A percentile compares a stretch with the other conserved stretches of the same genome.
These are phyloP conservation scores for Scytalidium lignicola DNA, from an alignment of 2,329 filamentous ascomycete species.

Conservation along the genomic window DNA sequence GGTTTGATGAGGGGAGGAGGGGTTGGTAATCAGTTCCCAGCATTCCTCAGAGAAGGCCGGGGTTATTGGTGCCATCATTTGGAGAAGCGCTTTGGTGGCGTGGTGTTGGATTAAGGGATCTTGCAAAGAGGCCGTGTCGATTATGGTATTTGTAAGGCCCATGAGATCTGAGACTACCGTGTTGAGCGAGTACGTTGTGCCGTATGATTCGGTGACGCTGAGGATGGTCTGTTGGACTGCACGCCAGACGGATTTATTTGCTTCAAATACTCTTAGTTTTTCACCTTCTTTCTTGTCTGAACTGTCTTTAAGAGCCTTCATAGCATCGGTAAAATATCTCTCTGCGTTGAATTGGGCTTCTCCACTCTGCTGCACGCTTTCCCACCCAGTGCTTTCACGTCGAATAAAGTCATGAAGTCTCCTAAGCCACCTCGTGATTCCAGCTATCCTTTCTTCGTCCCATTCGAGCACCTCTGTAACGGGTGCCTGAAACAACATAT, in stretches of 20 bases:
- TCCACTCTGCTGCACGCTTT: not conserved
- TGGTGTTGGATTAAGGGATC: conserved; percentile 20
- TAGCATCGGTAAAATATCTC: conserved; percentile 18
- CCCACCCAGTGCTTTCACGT: not conserved
- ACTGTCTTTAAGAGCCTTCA: conserved; percentile 24
- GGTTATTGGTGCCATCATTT: conserved; percentile 72
- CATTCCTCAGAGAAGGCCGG: conserved; percentile 79
- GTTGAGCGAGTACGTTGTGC: conserved; percentile 71
- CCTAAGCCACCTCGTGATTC: conserved; percentile 74
- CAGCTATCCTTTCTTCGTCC: conserved; percentile 78
- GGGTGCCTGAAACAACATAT: conserved; percentile 85
- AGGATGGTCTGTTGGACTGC: conserved; percentile 62
- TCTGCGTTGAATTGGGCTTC: conserved; percentile 17
- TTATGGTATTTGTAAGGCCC: conserved; percentile 67
- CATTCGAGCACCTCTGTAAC: conserved; percentile 81
- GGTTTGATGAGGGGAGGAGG: conserved; percentile 28
- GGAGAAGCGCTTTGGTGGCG: conserved; percentile 53
- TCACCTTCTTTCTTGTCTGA: conserved; percentile 12
- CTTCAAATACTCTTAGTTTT: not conserved
- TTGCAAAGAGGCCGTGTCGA: conserved; percentile 37
- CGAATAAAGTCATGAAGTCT: conserved; percentile 58
- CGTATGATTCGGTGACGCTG: conserved; percentile 63
- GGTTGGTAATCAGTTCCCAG: conserved; percentile 52
- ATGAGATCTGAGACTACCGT: conserved; percentile 81
- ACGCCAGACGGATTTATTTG: conserved; percentile 47